Evolutionary conservation across 768 basidiomycete genomes (phyloP).

Genomic region (Leucosporidium yakuticum): DNA sequence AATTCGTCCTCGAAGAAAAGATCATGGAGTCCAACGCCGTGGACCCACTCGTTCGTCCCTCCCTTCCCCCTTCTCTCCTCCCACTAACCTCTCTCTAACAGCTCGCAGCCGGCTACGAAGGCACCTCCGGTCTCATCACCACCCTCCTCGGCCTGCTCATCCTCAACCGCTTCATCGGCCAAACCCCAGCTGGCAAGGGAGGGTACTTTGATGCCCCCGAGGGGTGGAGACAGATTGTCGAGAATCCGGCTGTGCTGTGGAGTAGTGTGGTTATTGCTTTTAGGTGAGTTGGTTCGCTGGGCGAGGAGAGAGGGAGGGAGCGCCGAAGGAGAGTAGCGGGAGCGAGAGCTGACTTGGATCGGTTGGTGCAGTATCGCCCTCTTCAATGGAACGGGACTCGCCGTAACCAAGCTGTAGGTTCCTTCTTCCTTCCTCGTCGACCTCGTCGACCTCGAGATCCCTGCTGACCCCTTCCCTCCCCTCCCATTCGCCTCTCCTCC

Average conservation of each 20-base stretch:
- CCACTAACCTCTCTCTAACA: not conserved
- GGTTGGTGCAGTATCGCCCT: slow-evolving; percentile 52
- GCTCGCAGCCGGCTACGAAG: slow-evolving; percentile 84
- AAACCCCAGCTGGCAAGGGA: slow-evolving; percentile 51
- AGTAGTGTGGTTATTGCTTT: slow-evolving; percentile 65
- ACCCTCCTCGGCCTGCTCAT: slow-evolving; percentile 74
- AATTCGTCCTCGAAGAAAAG: slow-evolving; percentile 95
- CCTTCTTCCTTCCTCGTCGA: not conserved
- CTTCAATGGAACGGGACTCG: slow-evolving; percentile 60
- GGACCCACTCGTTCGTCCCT: slow-evolving; percentile 62
- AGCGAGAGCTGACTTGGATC: not conserved
- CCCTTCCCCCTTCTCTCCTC: not conserved
- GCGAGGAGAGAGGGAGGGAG: too few relatives aligned
- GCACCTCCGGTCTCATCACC: slow-evolving; percentile 77
- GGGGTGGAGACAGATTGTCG: slow-evolving; percentile 82
- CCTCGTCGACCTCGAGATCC: not conserved
- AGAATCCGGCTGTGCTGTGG: slow-evolving; percentile 64
- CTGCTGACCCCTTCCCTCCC: not conserved
- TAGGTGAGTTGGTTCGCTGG: too few relatives aligned
- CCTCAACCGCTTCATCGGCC: slow-evolving; percentile 47
- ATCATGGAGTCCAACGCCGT: slow-evolving; percentile 83
- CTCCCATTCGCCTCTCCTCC: too few relatives aligned
- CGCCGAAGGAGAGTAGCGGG: too few relatives aligned
- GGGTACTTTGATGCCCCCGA: slow-evolving; percentile 71
- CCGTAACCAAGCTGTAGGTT: slow-evolving; percentile 37